phyloP scores from a whole-genome alignment of 495 filamentous ascomycete genomes.

The Ramalina intermedia region DNA sequence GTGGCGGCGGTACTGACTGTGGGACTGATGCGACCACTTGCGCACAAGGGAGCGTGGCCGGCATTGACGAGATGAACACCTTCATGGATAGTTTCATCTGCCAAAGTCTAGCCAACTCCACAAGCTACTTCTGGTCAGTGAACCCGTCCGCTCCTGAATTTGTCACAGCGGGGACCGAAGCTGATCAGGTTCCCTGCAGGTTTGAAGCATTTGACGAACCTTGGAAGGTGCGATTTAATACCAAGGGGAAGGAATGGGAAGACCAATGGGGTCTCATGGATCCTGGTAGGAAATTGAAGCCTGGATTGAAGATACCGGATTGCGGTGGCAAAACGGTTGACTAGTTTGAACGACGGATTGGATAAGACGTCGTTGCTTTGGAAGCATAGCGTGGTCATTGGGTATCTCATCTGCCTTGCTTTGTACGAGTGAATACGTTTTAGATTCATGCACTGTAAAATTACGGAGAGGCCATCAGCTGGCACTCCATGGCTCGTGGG shows the following conservation, averaged over 20 bases:
- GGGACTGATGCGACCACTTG: constrained; percentile 40
- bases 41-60: constrained; percentile 53
- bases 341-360: neutral
- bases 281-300: constrained; percentile 69
- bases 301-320: constrained; percentile 73
- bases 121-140: constrained; percentile 80
- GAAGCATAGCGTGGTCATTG: neutral
- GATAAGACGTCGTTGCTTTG: neutral
- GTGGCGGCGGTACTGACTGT: constrained; percentile 67
- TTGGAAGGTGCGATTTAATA: constrained; percentile 66
- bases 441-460: neutral
- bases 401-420: neutral
- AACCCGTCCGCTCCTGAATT: neutral
- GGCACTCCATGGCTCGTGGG: neutral
- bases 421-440: neutral
- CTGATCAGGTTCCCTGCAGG: constrained; percentile 23
- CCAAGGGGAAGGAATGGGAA: constrained; percentile 65
- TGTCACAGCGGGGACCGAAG: neutral
- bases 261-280: constrained; percentile 95
- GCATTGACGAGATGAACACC: constrained; percentile 68
- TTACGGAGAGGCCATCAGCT: neutral
- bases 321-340: constrained; percentile 61
- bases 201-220: constrained; percentile 93
- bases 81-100: constrained; percentile 86
- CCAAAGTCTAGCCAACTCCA: constrained; percentile 59